Conservation (phyloP, 495 filamentous ascomycete genomes). For the Daldinia caldariorum region DNA sequence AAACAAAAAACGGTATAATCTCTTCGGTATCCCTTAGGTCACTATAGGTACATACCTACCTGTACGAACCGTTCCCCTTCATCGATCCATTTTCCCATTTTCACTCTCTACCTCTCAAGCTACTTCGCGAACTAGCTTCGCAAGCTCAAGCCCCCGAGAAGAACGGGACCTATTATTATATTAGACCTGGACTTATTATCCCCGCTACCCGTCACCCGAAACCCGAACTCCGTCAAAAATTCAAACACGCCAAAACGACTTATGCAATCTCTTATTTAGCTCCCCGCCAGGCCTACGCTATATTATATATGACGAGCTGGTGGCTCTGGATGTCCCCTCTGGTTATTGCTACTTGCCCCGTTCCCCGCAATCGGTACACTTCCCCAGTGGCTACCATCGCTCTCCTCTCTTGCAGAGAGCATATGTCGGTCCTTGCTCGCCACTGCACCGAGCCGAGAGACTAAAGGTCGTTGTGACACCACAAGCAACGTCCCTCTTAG, state of each 20-base stretch:
- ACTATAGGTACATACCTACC: too few relatives aligned
- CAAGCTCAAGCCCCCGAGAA: constrained; percentile 2
- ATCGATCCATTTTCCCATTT: constrained; percentile 16
- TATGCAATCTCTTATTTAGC: constrained; percentile 8
- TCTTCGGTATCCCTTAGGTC: constrained; percentile 19
- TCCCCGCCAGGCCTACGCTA: constrained; percentile 19
- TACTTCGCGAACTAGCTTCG: too few relatives aligned
- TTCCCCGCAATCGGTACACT: constrained; percentile 31
- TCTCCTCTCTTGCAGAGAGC: constrained; percentile 34
- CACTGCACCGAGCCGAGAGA: constrained; percentile 47
- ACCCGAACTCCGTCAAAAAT: constrained; percentile 27
- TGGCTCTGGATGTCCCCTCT: constrained; percentile 32
- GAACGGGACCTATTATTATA: constrained; percentile 29
- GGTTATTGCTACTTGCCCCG: constrained; percentile 22
- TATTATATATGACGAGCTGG: constrained; percentile 28
- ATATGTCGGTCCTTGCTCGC: constrained; percentile 41
- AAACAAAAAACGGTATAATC: not conserved
- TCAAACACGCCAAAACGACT: constrained; percentile 16
- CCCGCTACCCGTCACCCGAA: constrained; percentile 25
- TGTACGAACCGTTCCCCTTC: constrained; percentile 13
- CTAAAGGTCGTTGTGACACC: constrained; percentile 42
- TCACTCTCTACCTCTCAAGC: constrained; percentile 8
- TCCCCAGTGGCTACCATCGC: constrained; percentile 35
- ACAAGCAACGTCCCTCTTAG: constrained; percentile 34
- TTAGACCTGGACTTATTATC: constrained; percentile 21